Base-by-base conservation (phyloP, 306 rosid species). In the Vigna trinervia region DNA sequence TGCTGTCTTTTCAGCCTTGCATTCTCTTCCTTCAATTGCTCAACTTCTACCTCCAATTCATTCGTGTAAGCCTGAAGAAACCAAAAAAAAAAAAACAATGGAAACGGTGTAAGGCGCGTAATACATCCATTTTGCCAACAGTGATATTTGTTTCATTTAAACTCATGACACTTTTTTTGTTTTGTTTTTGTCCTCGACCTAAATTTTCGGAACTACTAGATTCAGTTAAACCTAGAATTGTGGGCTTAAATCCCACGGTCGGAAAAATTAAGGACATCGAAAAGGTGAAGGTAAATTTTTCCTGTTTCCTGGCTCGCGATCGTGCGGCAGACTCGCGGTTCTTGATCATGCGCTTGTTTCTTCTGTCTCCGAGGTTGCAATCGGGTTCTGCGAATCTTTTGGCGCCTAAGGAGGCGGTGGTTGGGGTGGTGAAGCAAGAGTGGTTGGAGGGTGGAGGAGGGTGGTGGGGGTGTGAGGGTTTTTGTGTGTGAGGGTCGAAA, bases 291-390 rank as follows among this genome's bases (percentile, higher is more conserved):
- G 5, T 34, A 43, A 17, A 4, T 34, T n/a, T 58, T 85, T 72
- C 99, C 99, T 92, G 99, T 51, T 89, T 95, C 79, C 99, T 75
- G 20, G 99, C 97, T 14, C 99, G 76, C 12, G 99, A 95, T 50
- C 99, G 88, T 8, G 99, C 93, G 23, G 99, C 99, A 5, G 99
- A 92, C 65, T 95, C 97, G 2, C 99, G 83, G 61, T 95, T 95
- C 88, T 92, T 95, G 67, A 95, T 91, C 97, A 92, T 89, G 3
- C 99, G 89, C 75, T 90, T 95, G 14, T 88, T 88, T 17, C 92
- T 77, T 14, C 91, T 52, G 47, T 77, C 84, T 1, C 88, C 86
- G 0, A 79, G 54, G 65, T 15, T 36, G 52, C 28, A 1, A 14
- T 78, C 84, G 52, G 79, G 68, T 19, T 90, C 87, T 6, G 80